Percentiles rank a stretch among this genome's conserved stretches.
Conservation (phyloP, 169 alveolate species). For the Plasmodium vivax region DNA sequence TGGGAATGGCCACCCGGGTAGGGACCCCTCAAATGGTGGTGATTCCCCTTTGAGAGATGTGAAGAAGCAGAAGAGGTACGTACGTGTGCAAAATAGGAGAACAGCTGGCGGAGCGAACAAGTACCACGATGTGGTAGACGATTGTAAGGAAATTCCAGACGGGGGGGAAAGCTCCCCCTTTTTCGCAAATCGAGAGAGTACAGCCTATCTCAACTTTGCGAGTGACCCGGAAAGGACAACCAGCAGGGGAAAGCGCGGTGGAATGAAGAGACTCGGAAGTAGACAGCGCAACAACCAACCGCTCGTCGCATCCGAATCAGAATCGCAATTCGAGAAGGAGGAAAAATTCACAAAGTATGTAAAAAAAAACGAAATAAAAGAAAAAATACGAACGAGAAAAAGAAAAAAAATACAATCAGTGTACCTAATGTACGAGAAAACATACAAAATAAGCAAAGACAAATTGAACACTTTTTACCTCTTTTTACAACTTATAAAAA, state of each 20-base stretch:
- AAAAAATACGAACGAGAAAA: conserved; percentile 59
- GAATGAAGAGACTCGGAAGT: not conserved
- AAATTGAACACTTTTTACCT: conserved; percentile 35
- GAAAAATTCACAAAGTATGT: conserved; percentile 18
- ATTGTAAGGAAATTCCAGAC: not conserved
- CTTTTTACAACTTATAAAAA: conserved; percentile 66
- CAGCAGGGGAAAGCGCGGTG: not conserved
- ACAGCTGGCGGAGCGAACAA: not conserved
- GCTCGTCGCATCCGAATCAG: not conserved
- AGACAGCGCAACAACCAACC: not conserved
- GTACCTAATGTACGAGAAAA: conserved; percentile 68
- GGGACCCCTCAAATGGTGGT: not conserved
- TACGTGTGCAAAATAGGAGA: not conserved
- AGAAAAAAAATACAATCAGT: conserved; percentile 70
- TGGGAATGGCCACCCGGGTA: not conserved
- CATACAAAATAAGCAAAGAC: conserved; percentile 58
- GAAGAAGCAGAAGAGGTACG: conserved; percentile 10
- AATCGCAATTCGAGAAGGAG: not conserved
- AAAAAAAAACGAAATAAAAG: conserved; percentile 61
- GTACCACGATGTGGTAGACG: conserved; percentile 34
- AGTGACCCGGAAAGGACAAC: conserved; percentile 3
- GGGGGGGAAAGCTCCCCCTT: not conserved
- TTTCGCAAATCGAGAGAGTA: not conserved
- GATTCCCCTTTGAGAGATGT: not conserved
- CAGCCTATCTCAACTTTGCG: conserved; percentile 13